Conservation (phyloP, 768 basidiomycete genomes). For the Lyophyllum semitale region DNA sequence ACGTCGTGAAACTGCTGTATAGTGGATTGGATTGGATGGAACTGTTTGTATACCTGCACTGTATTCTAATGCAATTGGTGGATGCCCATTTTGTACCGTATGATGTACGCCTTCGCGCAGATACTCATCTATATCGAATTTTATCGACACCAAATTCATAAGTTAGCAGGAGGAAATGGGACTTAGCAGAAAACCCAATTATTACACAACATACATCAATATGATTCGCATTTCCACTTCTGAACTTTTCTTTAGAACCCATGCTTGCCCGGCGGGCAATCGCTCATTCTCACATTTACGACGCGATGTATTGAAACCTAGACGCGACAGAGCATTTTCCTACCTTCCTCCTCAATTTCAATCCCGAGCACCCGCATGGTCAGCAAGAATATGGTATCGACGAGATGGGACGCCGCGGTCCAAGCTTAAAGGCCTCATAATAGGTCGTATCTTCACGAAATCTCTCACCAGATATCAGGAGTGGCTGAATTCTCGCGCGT, state of each 20-base stretch:
- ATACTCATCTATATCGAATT: too few relatives aligned
- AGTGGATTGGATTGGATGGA: not conserved
- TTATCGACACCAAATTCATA: too few relatives aligned
- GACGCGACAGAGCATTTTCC: conserved; percentile 8
- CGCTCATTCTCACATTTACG: conserved; percentile 24
- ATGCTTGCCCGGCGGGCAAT: conserved; percentile 33
- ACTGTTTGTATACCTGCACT: conserved; percentile 1
- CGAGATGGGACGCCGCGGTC: conserved; percentile 38
- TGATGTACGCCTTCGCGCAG: too few relatives aligned
- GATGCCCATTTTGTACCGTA: not conserved
- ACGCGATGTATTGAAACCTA: conserved; percentile 14
- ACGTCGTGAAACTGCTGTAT: not conserved
- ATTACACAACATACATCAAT: too few relatives aligned
- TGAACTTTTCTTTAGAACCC: conserved; percentile 9
- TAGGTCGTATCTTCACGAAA: conserved; percentile 25
- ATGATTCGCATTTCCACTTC: too few relatives aligned
- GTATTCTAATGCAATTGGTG: not conserved
- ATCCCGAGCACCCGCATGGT: conserved; percentile 23
- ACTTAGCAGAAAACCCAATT: not conserved
- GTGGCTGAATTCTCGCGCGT: not conserved
- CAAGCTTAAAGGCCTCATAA: conserved; percentile 29
- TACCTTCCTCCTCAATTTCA: conserved; percentile 13
- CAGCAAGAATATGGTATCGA: conserved; percentile 31
- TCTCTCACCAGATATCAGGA: not conserved
- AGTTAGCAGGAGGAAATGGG: not conserved